Evolutionary conservation across 1,284 basidiomycete genomes (phyloP).

Genomic region (Gomphus sp.): DNA sequence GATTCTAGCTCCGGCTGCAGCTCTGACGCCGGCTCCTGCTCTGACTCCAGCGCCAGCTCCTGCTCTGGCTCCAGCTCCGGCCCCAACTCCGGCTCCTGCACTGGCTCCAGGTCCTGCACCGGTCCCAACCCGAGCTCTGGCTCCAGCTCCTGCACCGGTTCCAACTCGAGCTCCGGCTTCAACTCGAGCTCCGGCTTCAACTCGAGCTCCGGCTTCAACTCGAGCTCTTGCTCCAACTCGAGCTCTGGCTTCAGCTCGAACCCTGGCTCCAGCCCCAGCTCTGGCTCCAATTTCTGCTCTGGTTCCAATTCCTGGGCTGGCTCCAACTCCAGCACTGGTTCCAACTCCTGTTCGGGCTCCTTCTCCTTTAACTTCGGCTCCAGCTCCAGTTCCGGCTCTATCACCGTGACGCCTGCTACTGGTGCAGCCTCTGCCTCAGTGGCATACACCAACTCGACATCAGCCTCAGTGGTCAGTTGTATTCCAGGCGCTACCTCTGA

Average conservation of each 20-base stretch:
- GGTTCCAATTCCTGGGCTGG: not conserved
- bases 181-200: not conserved
- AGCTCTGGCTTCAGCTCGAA: too few relatives aligned
- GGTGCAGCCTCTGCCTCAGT: not conserved
- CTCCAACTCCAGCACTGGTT: not conserved
- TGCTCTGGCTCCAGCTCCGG: not conserved
- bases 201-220: not conserved
- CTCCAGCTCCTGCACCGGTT: not conserved
- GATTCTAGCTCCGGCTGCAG: not conserved
- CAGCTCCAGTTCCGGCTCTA: not conserved
- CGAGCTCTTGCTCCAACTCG: not conserved
- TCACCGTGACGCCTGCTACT: not conserved
- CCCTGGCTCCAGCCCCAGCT: not conserved
- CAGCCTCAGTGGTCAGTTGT: not conserved
- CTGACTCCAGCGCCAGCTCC: not conserved
- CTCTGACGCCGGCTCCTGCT: not conserved
- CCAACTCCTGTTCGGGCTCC: not conserved
- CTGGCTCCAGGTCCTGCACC: not conserved
- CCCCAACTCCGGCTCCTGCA: not conserved
- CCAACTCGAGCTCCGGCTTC: not conserved
- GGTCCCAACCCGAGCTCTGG: not conserved
- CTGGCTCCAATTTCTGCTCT: not conserved
- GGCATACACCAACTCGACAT: not conserved
- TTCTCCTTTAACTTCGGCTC: not conserved
- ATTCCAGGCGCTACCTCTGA: not conserved